Evolutionary conservation across 257 asterid genomes (phyloP), one percentile per base, ranked within the genome.

Genomic region (Hygrophila difformis): DNA sequence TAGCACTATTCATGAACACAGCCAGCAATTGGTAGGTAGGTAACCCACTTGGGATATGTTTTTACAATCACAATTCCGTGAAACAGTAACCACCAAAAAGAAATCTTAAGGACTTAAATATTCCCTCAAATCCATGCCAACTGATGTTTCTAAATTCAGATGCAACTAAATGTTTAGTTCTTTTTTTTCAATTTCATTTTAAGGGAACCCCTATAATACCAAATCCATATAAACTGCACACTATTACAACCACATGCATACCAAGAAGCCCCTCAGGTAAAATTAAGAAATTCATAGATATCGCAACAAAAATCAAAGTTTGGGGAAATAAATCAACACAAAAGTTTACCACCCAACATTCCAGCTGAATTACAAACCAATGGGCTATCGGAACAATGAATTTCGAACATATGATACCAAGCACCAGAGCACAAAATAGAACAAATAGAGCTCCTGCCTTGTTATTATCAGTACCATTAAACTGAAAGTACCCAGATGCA

Each of bases 281-380:
- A 20, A 41, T n/a, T 18, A 12, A 24, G 13, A 9, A 12, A 33
- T 48, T 44, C n/a, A 15, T 16, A 31, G 16, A n/a, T n/a, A n/a
- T n/a, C n/a, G n/a, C 50, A 56, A 54, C 39, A 29, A 11, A 39
- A 60, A 29, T 13, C 59, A 47, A 22, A 50, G 8, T 12, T n/a
- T 36, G 11, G 26, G 26, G 28, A 49, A 26, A 23, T 18, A 40
- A 22, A 39, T 17, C 44, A 55, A 56, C 51, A 34, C 16, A 8
- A 42, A 36, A 33, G 40, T 26, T 21, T 39, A 49, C 54, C 22
- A 45, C 15, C 47, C 46, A 13, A 43, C n/a, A 34, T 23, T 36
- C 49, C 36, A 48, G 35, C 38, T 15, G 39, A 41, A 15, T 29
- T 41, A 29, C 35, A 42, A 10, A 31, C 8, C 8, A 21, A 41